A percentile compares a stretch with the other conserved stretches of the same genome.
Conservation (phyloP, 768 basidiomycete genomes). For the Leccinum pellstonianum region DNA sequence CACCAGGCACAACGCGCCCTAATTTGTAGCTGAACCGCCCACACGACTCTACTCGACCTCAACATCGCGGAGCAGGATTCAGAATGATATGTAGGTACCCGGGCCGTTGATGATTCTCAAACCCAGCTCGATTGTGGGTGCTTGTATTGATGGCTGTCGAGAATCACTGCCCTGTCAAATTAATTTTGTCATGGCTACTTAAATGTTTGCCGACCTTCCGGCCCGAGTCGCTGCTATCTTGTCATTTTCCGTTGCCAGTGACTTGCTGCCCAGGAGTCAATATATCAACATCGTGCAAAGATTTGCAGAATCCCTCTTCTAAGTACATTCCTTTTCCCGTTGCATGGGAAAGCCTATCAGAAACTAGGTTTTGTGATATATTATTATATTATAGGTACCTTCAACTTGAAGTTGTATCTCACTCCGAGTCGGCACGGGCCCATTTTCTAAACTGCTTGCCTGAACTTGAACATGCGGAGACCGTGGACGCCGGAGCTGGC, state of each 20-base stretch:
- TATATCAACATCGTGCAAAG: background rate
- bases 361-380: background rate
- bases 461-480: no score
- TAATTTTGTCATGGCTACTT: conserved; percentile 1
- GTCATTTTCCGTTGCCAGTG: background rate
- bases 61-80: background rate
- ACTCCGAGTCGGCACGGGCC: no score
- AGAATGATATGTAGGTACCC: background rate
- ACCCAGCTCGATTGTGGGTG: background rate
- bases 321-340: background rate
- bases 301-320: background rate
- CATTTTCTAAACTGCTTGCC: no score
- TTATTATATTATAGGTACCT: no score
- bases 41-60: background rate
- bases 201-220: conserved; percentile 7
- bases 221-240: background rate
- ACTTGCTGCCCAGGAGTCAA: background rate
- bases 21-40: background rate
- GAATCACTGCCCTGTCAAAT: conserved; percentile 3
- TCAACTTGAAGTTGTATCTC: no score
- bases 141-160: background rate
- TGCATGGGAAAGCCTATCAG: background rate
- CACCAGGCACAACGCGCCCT: background rate
- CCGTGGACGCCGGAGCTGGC: no score
- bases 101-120: background rate